phyloP scores from a whole-genome alignment of 371 early-diverging fungal species.

The Chytridiales sp. region DNA sequence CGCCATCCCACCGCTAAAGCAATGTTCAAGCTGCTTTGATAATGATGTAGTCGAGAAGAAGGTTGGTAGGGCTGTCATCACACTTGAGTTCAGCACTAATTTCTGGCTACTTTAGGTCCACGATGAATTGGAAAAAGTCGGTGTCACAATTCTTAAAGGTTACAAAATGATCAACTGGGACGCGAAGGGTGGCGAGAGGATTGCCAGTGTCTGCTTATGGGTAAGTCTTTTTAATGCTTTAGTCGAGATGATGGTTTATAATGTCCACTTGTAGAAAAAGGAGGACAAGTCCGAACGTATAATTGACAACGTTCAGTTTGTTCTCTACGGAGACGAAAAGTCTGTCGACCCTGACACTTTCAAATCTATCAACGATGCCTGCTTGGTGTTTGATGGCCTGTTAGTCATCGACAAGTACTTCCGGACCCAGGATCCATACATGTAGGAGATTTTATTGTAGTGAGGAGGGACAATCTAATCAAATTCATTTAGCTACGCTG shows the following conservation, averaged over 20 bases:
- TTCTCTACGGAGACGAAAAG: slow-evolving; percentile 45
- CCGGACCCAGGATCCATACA: slow-evolving; percentile 47
- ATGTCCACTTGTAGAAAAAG: not conserved
- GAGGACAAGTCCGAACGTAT: slow-evolving; percentile 8
- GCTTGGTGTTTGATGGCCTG: slow-evolving; percentile 48
- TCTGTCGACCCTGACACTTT: slow-evolving; percentile 42
- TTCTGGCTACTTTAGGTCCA: slow-evolving; percentile 15
- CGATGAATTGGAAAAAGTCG: slow-evolving; percentile 11
- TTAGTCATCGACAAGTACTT: slow-evolving; percentile 51
- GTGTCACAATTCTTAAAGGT: slow-evolving; percentile 24
- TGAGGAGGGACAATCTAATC: not conserved
- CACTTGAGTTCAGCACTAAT: not conserved
- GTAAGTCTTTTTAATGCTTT: slow-evolving; percentile 10
- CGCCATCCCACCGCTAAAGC: slow-evolving; percentile 31
- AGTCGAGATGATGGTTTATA: not conserved
- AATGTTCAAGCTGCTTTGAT: slow-evolving; percentile 31
- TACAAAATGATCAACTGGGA: slow-evolving; percentile 32
- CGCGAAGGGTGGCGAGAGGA: not conserved
- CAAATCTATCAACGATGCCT: slow-evolving; percentile 46
- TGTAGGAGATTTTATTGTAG: slow-evolving; percentile 25
- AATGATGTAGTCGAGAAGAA: slow-evolving; percentile 30
- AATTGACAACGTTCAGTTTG: slow-evolving; percentile 16
- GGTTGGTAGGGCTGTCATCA: slow-evolving; percentile 7
- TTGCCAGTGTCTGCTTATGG: slow-evolving; percentile 20
- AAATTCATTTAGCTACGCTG: slow-evolving; percentile 36